Conservation (phyloP, 352 stramenopile species). For the Globisporangium middletonii region DNA sequence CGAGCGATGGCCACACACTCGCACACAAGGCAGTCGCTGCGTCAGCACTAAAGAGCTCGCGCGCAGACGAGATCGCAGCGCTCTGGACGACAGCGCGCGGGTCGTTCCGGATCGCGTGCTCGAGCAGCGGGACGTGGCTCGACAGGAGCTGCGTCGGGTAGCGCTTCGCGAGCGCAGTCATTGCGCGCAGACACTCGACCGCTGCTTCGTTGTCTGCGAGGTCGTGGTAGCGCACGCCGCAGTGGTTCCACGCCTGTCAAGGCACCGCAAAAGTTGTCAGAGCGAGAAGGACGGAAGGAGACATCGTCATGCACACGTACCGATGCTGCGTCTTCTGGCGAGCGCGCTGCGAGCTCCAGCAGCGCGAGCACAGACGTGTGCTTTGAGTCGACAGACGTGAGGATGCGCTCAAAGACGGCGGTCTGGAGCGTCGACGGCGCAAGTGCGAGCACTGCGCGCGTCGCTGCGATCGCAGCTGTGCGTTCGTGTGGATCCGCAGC, state of each 20-base stretch:
- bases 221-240: conserved; percentile 30
- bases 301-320: neutral
- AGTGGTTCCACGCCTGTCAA: conserved; percentile 34
- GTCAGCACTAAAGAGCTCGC: neutral
- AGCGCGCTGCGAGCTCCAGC: neutral
- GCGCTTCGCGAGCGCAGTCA: conserved; percentile 29
- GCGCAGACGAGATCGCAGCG: neutral
- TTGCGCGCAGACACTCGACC: conserved; percentile 20
- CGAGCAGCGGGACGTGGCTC: neutral
- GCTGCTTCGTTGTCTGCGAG: conserved; percentile 28
- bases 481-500: conserved; percentile 18
- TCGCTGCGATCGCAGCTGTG: conserved; percentile 25
- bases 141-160: neutral
- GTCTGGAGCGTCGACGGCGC: conserved; percentile 18
- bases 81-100: neutral
- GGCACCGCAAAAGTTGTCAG: too few relatives aligned
- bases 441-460: conserved; percentile 17
- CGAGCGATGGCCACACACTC: too few relatives aligned
- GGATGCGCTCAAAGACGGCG: neutral
- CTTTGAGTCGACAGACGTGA: neutral
- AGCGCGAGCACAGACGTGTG: neutral
- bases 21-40: neutral
- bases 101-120: neutral
- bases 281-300: neutral
- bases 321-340: neutral